Base-by-base conservation (phyloP, 805 yeast genomes). In the Ogataea degrootiae region DNA sequence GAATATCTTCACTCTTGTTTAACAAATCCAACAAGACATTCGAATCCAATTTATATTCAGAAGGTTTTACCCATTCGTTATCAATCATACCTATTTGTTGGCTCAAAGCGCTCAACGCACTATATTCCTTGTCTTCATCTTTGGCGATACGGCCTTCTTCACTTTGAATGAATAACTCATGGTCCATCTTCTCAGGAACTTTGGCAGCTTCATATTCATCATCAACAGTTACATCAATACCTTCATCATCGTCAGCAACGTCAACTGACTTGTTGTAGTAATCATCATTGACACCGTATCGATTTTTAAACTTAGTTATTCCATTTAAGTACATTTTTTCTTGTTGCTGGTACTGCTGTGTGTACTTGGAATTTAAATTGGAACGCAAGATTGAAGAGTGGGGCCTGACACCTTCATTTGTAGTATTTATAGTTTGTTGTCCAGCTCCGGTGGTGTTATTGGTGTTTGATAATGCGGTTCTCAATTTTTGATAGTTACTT, bases 241-340 rank as follows among this genome's bases (percentile, higher is more conserved):
- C 61, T 15, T 66, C 71, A 7, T 61, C 65, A 26, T 68, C 71
- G 15, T 63, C 71, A 33, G 62, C 70, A 9, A 64, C 67, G 38
- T 55, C 61, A 16, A 77, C 75, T 3, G 79, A 78, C 53, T 75
- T 76, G 43, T 78, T 76, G 56, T 77, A 77, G 55, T 77, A 77
- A 54, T 79, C 83, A 52, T 78, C 82, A 21, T 67, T 74, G 44
- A 58, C 60, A 26, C 57, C 56, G 44, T 61, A 64, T 41, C 58
- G 55, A 46, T 69, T 63, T 50, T 53, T 61, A 43, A 58, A 62
- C 39, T 62, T 62, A 17, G 59, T 62, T 49, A 79, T 75, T 42
- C 76, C 74, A 23, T 67, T 68, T 47, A 79, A 64, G 53, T 79
- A 79, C 38, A 75, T 70, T 55, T 70, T 71, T 56, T 79, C 83